These are phyloP conservation scores for Willaertia magna DNA, from an alignment of 208 protist genomes.

Conservation along the genomic window DNA sequence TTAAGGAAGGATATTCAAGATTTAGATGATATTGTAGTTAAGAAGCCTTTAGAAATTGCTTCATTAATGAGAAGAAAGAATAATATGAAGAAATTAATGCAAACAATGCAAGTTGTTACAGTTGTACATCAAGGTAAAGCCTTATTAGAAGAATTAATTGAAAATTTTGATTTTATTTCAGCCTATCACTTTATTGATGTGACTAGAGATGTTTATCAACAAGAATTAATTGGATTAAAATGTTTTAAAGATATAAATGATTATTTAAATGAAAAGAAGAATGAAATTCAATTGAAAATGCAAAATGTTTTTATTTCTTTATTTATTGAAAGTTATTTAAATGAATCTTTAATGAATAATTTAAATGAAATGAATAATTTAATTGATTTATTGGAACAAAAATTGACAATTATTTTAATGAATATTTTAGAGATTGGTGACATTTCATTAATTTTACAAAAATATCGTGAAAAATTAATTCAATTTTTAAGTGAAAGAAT, in stretches of 20 bases:
- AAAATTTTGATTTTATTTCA: background rate
- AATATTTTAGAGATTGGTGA: background rate
- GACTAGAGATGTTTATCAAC: background rate
- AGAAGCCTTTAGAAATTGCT: background rate
- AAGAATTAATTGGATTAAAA: background rate
- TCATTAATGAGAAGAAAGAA: background rate
- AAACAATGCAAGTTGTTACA: background rate
- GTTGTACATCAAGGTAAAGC: background rate
- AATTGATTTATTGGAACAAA: background rate
- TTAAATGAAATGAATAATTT: too few species aligned
- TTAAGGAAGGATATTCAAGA: background rate
- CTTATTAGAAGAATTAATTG: background rate
- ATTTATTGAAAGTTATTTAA: background rate
- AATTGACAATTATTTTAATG: background rate
- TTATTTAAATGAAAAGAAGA: background rate
- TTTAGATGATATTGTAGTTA: background rate
- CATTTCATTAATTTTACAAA: background rate
- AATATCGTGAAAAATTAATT: background rate
- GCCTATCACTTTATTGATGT: background rate
- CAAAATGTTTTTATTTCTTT: background rate
- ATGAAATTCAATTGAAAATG: background rate
- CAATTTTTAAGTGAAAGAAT: background rate
- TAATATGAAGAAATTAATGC: background rate
- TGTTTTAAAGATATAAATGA: background rate
- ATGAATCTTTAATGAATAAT: background rate